Evolutionary conservation across 805 yeast species (phyloP), one percentile per base, ranked within the genome.

Genomic region (Candida tallmaniae): DNA sequence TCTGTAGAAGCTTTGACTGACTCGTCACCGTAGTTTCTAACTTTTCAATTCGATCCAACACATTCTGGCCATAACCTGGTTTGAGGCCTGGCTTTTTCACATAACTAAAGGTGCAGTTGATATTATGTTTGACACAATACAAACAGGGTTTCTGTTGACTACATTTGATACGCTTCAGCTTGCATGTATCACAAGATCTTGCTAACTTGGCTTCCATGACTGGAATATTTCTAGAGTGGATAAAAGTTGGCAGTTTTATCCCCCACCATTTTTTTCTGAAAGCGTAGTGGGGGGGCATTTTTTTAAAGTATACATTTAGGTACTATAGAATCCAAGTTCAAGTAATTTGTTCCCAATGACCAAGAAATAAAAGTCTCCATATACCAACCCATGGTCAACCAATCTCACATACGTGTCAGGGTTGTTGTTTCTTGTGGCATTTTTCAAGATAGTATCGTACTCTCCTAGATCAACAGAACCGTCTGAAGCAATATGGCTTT

Each of bases 311-410:
- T n/a, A n/a, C n/a, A n/a, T n/a, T 22, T 22, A 22, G 9, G 9
- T n/a, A 22, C 23, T 22, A 24, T 35, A 35, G 40, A 48, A 23
- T 11, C 51, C 52, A 35, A 56, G 34, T 16, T 54, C 58, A 10
- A 55, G 25, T 8, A 56, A 40, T 27, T 46, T 40, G 31, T 56
- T 56, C 9, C 61, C 61, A 17, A 50, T 35, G 11, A 39, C 45
- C 14, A 56, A 27, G 38, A 52, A 56, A 36, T 55, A 56, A 30
- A 53, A 56, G 31, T 56, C 62, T 2, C 52, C 61, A 34, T 56
- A 56, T 11, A 53, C 58, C 13, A 53, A 42, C 5, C 61, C 62
- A 31, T 50, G 53, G 23, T 47, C 53, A 2, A 36, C 36, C 8
- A 36, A 34, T 21, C 34, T 29, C 13, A 29, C 32, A 20, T 29